phyloP scores from a whole-genome alignment of 2,329 filamentous ascomycete genomes.

The Helminthosporium solani region DNA sequence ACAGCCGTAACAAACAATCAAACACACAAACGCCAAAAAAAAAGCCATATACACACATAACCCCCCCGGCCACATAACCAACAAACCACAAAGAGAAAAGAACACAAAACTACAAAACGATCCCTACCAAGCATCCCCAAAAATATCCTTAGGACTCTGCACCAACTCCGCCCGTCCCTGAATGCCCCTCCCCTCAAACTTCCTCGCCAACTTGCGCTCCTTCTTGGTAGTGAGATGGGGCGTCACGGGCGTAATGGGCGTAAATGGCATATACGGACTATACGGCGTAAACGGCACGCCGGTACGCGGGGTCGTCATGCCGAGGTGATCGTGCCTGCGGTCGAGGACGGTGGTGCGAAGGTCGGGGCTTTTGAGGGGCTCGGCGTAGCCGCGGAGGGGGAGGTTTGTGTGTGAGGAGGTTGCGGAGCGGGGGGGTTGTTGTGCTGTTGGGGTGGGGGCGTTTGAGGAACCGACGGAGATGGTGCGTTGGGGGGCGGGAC shows the following conservation, averaged over 20 bases:
- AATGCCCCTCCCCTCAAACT: conserved; percentile 63
- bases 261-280: conserved; percentile 76
- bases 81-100: too few species aligned
- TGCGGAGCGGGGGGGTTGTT: conserved; percentile 10
- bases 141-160: conserved; percentile 41
- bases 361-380: conserved; percentile 30
- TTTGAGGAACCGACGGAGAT: conserved; percentile 10
- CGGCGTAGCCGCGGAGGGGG: conserved; percentile 39
- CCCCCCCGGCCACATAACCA: too few species aligned
- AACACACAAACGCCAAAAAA: too few species aligned
- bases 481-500: conserved; percentile 35
- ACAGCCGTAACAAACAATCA: too few species aligned
- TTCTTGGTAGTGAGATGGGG: conserved; percentile 70
- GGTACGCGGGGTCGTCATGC: conserved; percentile 51
- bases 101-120: too few species aligned
- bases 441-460: conserved; percentile 12
- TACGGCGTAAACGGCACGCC: conserved; percentile 70
- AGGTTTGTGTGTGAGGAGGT: conserved; percentile 25
- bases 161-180: conserved; percentile 40
- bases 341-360: conserved; percentile 49
- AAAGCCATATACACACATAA: too few species aligned
- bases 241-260: conserved; percentile 72
- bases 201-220: conserved; percentile 69
- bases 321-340: conserved; percentile 33
- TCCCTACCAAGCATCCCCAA: conserved; percentile 39